A percentile compares a stretch with the other conserved stretches of the same genome.
phyloP scores from a whole-genome alignment of 306 rosid genomes.

The Lablab purpureus region DNA sequence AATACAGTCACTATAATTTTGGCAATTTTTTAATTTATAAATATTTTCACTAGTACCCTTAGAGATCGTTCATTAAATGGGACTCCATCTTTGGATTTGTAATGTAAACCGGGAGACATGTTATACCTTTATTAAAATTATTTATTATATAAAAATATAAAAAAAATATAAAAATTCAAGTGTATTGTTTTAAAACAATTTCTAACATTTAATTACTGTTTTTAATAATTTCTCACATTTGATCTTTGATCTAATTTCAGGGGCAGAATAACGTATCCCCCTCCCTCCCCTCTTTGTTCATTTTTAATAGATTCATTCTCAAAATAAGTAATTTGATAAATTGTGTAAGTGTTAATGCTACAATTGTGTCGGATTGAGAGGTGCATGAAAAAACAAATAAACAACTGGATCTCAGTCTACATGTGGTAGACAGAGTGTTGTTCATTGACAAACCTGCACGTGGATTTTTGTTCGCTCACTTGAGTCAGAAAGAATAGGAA shows the following conservation, averaged over 20 bases:
- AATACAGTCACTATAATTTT: neutral
- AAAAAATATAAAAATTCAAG: neutral
- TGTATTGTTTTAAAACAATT: neutral
- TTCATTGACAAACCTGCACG: slow-evolving; percentile 23
- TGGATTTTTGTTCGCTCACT: slow-evolving; percentile 39
- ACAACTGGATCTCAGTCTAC: neutral
- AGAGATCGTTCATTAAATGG: neutral
- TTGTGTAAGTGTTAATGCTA: slow-evolving; percentile 1
- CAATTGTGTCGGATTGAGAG: neutral
- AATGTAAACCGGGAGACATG: too few species aligned
- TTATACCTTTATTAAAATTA: neutral
- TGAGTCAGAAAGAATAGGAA: slow-evolving; percentile 17
- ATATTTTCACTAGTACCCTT: neutral
- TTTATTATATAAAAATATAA: neutral
- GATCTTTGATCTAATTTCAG: too few species aligned
- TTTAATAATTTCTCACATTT: neutral
- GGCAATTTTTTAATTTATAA: neutral
- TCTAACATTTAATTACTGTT: neutral
- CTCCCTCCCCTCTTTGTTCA: neutral
- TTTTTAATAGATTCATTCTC: neutral
- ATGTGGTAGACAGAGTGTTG: slow-evolving; percentile 11
- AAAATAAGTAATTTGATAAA: slow-evolving; percentile 9
- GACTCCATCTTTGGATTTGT: neutral
- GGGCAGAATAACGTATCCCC: neutral
- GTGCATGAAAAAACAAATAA: neutral